Evolutionary conservation across 2,329 filamentous ascomycete species (phyloP), one percentile per base, ranked within the genome.

Genomic region (Aaosphaeria pasadenensis): DNA sequence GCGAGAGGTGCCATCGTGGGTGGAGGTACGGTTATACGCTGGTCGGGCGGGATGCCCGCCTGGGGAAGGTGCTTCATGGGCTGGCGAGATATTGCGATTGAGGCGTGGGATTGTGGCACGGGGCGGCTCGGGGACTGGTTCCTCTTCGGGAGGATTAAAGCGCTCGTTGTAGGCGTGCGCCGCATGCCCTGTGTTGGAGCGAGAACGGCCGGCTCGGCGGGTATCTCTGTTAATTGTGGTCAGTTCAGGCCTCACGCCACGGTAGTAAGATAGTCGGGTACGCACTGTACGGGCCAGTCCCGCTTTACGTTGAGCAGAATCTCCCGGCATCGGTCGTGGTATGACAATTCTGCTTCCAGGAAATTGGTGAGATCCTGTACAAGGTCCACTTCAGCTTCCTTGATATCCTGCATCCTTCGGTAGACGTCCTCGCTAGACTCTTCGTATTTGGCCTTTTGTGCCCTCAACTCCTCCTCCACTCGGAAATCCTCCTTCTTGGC

Each of bases 331-430:
- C 88, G 86, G 67, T 97, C 92, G 67, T 96, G 88, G 73, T 94
- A 96, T 54, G 88, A 86, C 49, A 97, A 79, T 73, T 97, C 88
- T 38, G 89, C 87, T 52, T 97, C 91, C 44, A 97, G 75, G 68
- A 97, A 95, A 13, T 83, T 77, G 4, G 84, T 85, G 48, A 97
- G 76, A 63, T 96, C 90, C 42, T 81, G 78, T 39, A 96, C 82
- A 62, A 86, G 90, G 54, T 97, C 92, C 39, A 78, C 79, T 71
- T 97, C 92, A 24, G 89, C 83, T 62, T 96, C 91, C 74, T 94
- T 92, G 74, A 97, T 95, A 64, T 97, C 92, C 71, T 95, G 84
- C 94, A 97, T 97, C 47, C 92, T 83, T 50, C 92, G 84, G 59
- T 86, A 81, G 46, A 97, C 91, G 62, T 97, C 92, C 64, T 97